Percentiles rank a stretch among this genome's conserved stretches.
phyloP scores from a whole-genome alignment of 1,139 yeast species.

The Saccharomycopsis hybrid region DNA sequence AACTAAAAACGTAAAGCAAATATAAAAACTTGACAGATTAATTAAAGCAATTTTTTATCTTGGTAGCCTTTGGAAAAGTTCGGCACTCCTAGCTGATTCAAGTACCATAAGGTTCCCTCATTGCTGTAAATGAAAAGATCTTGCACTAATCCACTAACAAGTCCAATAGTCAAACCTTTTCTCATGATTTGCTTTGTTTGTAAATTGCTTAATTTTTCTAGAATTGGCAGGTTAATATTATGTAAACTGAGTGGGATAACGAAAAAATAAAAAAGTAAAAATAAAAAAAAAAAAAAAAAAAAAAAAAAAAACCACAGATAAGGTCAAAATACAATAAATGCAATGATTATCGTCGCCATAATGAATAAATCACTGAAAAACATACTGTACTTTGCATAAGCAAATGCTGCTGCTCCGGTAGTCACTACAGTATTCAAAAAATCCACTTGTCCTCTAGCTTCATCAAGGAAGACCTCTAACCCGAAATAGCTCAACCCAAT shows the following conservation, averaged over 20 bases:
- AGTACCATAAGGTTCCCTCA: conserved; percentile 59
- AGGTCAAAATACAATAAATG: too few relatives aligned
- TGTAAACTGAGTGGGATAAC: too few relatives aligned
- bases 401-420: conserved; percentile 44
- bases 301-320: too few relatives aligned
- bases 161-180: conserved; percentile 53
- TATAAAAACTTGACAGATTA: too few relatives aligned
- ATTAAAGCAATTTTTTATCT: too few relatives aligned
- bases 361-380: neutral
- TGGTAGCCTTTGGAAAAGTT: too few relatives aligned
- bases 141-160: conserved; percentile 55
- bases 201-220: conserved; percentile 34
- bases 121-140: conserved; percentile 52
- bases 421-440: conserved; percentile 56
- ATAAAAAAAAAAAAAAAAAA: too few relatives aligned
- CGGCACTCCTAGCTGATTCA: too few relatives aligned
- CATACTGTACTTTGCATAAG: conserved; percentile 39
- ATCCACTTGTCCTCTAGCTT: conserved; percentile 48
- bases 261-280: too few relatives aligned
- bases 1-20: too few relatives aligned
- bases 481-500: conserved; percentile 51
- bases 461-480: conserved; percentile 56
- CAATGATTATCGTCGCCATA: too few relatives aligned
- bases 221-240: neutral
- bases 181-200: conserved; percentile 44